These are phyloP conservation scores for Mesembryanthemum crystallinum DNA, from an alignment of 148 eudicot genomes.

Conservation along the genomic window DNA sequence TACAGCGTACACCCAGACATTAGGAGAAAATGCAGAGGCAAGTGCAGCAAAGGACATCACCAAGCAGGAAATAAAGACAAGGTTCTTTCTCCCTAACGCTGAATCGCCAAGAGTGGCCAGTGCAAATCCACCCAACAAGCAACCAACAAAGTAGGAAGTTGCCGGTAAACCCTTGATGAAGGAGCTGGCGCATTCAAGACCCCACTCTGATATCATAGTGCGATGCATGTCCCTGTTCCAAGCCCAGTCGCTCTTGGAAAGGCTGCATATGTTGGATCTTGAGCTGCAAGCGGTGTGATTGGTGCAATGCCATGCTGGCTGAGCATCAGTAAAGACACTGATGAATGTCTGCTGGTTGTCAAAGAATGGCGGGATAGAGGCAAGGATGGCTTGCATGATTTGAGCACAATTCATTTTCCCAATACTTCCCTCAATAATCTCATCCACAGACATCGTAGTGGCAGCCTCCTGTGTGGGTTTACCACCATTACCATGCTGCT, in stretches of 20 bases:
- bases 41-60: conserved; percentile 12
- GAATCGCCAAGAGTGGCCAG: conserved; percentile 28
- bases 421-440: conserved; percentile 29
- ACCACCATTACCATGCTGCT: conserved; percentile 9
- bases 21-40: conserved; percentile 27
- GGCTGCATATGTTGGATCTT: conserved; percentile 10
- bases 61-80: conserved; percentile 17
- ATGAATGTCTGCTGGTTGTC: conserved; percentile 32
- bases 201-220: conserved; percentile 15
- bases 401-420: conserved; percentile 23
- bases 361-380: conserved; percentile 21
- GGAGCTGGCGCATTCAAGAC: background rate
- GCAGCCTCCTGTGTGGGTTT: background rate
- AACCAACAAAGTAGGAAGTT: conserved; percentile 25
- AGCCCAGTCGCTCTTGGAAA: conserved; percentile 19
- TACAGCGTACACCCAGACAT: conserved; percentile 23
- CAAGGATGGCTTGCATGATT: conserved; percentile 27
- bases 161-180: conserved; percentile 21
- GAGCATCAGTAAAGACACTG: conserved; percentile 25
- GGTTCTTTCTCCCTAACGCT: conserved; percentile 22
- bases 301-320: conserved; percentile 30
- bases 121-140: conserved; percentile 27
- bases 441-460: conserved; percentile 18
- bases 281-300: conserved; percentile 9
- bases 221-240: conserved; percentile 17